Conservation (phyloP, 768 basidiomycete genomes). For the Lactarius sp. region DNA sequence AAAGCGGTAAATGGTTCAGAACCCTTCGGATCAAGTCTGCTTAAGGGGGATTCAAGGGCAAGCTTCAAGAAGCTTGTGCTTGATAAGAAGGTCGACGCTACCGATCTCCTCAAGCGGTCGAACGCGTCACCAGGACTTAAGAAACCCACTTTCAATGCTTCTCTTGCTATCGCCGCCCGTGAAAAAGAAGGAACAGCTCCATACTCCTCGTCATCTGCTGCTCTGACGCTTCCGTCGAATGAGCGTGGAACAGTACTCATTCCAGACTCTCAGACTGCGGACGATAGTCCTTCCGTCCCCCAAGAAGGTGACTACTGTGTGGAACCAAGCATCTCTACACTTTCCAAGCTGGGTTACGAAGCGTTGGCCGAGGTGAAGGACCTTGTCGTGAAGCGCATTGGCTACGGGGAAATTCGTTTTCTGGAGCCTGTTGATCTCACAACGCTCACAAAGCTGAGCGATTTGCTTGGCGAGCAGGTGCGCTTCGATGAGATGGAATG, state of each 20-base stretch:
- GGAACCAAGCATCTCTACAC: slow-evolving; percentile 67
- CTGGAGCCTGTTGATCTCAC: slow-evolving; percentile 81
- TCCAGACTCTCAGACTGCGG: slow-evolving; percentile 7
- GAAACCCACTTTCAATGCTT: slow-evolving; percentile 70
- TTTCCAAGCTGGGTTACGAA: slow-evolving; percentile 67
- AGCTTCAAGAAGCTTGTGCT: slow-evolving; percentile 93
- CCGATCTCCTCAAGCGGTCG: slow-evolving; percentile 52
- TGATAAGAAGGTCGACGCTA: slow-evolving; percentile 76
- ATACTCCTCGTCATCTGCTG: slow-evolving; percentile 13
- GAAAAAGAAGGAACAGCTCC: slow-evolving; percentile 56
- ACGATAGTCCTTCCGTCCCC: slow-evolving; percentile 3
- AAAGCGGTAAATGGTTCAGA: slow-evolving; percentile 48
- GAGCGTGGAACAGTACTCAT: slow-evolving; percentile 29
- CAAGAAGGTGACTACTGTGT: slow-evolving; percentile 91
- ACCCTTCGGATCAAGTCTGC: slow-evolving; percentile 53
- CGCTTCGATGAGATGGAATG: slow-evolving; percentile 90
- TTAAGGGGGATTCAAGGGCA: slow-evolving; percentile 65
- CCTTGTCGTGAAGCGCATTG: slow-evolving; percentile 85
- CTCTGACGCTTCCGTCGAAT: slow-evolving; percentile 32
- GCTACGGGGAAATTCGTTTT: slow-evolving; percentile 85
- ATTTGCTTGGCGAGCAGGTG: slow-evolving; percentile 81
- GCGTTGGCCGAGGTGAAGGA: slow-evolving; percentile 68
- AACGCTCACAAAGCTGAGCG: slow-evolving; percentile 68
- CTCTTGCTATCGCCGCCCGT: slow-evolving; percentile 66
- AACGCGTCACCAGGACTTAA: slow-evolving; percentile 27